Evolutionary conservation across 2,329 filamentous ascomycete genomes (phyloP).

Genomic region (Gremmenia infestans): DNA sequence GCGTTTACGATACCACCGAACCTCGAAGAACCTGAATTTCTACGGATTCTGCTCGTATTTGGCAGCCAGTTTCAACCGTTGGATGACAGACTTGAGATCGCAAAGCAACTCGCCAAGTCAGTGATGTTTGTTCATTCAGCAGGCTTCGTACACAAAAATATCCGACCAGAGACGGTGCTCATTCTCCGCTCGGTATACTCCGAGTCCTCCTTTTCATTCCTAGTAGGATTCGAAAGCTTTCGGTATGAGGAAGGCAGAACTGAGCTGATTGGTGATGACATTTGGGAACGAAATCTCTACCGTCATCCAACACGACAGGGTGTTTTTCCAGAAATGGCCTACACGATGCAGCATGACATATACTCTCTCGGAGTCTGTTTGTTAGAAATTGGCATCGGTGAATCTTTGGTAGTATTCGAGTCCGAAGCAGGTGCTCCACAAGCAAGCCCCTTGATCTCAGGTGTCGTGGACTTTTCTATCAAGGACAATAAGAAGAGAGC

Average conservation of each 20-base stretch:
- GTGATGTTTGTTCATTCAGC: slow-evolving; percentile 28
- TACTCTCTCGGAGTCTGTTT: slow-evolving; percentile 45
- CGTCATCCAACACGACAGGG: slow-evolving; percentile 19
- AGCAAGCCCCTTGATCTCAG: too few species aligned
- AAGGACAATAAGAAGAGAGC: too few species aligned
- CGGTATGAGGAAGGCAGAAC: slow-evolving; percentile 12
- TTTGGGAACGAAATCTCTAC: slow-evolving; percentile 20
- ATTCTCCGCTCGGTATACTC: slow-evolving; percentile 13
- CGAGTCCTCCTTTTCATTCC: too few species aligned
- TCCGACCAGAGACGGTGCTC: slow-evolving; percentile 32
- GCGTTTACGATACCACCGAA: too few species aligned
- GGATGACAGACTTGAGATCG: not conserved
- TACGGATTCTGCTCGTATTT: too few species aligned
- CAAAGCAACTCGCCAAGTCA: slow-evolving; percentile 27
- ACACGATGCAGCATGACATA: slow-evolving; percentile 33
- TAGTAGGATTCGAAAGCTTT: not conserved
- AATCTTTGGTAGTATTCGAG: too few species aligned
- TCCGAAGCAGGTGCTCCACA: too few species aligned
- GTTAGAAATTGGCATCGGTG: slow-evolving; percentile 39
- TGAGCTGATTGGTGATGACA: slow-evolving; percentile 6
- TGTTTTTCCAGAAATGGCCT: slow-evolving; percentile 4
- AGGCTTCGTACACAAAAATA: slow-evolving; percentile 34
- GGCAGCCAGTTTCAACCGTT: not conserved
- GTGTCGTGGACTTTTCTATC: too few species aligned
- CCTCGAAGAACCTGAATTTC: too few species aligned